phyloP scores from a whole-genome alignment of 768 basidiomycete species.

The Tylopilus intermedius region DNA sequence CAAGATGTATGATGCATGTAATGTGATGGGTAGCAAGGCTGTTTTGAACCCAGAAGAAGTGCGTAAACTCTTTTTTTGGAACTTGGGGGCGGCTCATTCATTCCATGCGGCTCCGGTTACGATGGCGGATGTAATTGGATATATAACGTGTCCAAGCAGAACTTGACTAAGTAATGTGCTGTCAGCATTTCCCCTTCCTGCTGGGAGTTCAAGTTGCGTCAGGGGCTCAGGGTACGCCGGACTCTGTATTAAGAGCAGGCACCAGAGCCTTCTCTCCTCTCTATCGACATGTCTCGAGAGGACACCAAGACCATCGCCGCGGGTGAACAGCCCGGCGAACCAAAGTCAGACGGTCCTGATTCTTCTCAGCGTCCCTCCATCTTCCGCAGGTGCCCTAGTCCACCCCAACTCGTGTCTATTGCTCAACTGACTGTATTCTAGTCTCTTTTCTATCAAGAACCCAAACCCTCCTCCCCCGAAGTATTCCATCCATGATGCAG shows the following conservation, averaged over 20 bases:
- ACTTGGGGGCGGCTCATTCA: too few relatives aligned
- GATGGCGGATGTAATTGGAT: too few relatives aligned
- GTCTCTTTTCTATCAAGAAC: slow-evolving; percentile 13
- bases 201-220: too few relatives aligned
- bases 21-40: background rate
- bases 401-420: background rate
- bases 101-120: too few relatives aligned
- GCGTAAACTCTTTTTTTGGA: too few relatives aligned
- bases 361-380: background rate
- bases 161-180: too few relatives aligned
- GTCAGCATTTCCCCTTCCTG: too few relatives aligned
- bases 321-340: background rate
- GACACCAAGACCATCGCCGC: background rate
- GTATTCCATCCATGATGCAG: slow-evolving; percentile 54
- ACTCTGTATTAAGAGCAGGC: background rate
- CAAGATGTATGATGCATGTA: background rate
- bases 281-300: slow-evolving; percentile 4
- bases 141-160: too few relatives aligned
- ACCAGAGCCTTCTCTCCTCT: background rate
- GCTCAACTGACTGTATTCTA: background rate
- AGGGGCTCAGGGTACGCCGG: too few relatives aligned
- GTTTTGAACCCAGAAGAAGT: too few relatives aligned
- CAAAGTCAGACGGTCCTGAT: background rate
- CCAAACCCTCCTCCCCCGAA: slow-evolving; percentile 38
- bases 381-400: slow-evolving; percentile 3